These are phyloP conservation scores for Trichoderma simmonsii DNA, from an alignment of 2,329 filamentous ascomycete species.

Conservation along the genomic window DNA sequence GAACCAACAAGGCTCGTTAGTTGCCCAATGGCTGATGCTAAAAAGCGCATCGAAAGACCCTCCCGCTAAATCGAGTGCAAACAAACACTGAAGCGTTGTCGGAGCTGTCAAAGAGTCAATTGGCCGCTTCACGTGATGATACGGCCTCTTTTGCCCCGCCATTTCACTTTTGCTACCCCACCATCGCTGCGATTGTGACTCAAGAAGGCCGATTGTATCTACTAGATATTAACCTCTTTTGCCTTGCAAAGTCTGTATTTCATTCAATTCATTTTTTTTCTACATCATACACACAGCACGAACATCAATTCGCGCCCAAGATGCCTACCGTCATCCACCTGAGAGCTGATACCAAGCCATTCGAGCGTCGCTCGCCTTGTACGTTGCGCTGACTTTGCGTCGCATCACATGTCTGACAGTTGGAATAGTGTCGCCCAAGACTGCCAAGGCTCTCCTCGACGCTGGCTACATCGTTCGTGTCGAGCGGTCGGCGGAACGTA, in stretches of 20 bases:
- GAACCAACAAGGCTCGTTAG: neutral
- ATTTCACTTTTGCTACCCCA: neutral
- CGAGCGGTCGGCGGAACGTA: conserved; percentile 63
- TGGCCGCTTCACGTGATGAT: neutral
- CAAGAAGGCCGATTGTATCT: neutral
- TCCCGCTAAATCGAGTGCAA: neutral
- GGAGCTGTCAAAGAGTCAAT: neutral
- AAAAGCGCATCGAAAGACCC: neutral
- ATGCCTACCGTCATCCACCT: neutral
- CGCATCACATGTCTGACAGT: neutral
- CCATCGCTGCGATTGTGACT: neutral
- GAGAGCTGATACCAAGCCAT: neutral
- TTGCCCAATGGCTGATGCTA: neutral
- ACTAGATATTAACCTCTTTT: neutral
- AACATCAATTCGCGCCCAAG: neutral
- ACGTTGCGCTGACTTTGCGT: neutral
- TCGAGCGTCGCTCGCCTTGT: neutral
- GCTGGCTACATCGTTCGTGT: conserved; percentile 67
- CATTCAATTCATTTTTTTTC: neutral
- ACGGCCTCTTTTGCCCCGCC: neutral
- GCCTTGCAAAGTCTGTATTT: neutral
- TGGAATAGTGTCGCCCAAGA: conserved; percentile 21
- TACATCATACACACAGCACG: neutral
- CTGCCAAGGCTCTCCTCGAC: conserved; percentile 50
- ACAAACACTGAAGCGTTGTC: neutral